Evolutionary conservation across 2,329 filamentous ascomycete species (phyloP), one percentile per base, ranked within the genome.

Genomic region (Aspergillus ochraceus): DNA sequence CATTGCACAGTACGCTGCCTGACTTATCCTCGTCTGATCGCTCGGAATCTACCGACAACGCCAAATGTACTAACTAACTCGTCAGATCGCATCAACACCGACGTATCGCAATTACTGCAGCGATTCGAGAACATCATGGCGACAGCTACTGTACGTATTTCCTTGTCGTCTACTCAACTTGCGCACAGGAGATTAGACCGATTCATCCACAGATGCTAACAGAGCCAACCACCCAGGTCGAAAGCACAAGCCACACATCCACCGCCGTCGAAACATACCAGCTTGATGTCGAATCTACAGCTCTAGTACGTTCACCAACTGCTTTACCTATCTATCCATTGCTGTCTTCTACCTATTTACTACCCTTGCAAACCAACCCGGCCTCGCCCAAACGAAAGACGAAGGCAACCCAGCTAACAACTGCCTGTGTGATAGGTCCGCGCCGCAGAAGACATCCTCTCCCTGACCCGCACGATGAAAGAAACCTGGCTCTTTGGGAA

Each of bases 401-500:
- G 24, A 24, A 22, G 5, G 26, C 10, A 14, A 22, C 49, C 14
- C n/a, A 19, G 30, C 52, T n/a, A 3, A 47, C 22, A 42, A n/a
- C 50, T 36, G 24, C 3, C 19, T 3, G 9, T 6, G 36, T 12
- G 19, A 52, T 32, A 85, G 85, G 82, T 88, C 63, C 83, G 84
- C 58, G 82, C 84, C 1, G 83, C 84, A 14, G 86, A 90, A 74
- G 86, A 88, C 57, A 77, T 88, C 11, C 79, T 87, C 59, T 80
- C 81, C 12, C 71, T 89, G 14, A 86, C 85, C 26, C 82, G 87
- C 22, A 80, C 83, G 26, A 78, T 90, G 74, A 88, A 89, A 69
- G 87, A 89, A 69, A 79, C 86, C 22, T 89, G 87, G 87, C 77
- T 89, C 6, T 88, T 88, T 66, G 87, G 87, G 3, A 84, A 85